Evolutionary conservation across 2,329 filamentous ascomycete genomes (phyloP).

Genomic region (Fusarium tjaetaba): DNA sequence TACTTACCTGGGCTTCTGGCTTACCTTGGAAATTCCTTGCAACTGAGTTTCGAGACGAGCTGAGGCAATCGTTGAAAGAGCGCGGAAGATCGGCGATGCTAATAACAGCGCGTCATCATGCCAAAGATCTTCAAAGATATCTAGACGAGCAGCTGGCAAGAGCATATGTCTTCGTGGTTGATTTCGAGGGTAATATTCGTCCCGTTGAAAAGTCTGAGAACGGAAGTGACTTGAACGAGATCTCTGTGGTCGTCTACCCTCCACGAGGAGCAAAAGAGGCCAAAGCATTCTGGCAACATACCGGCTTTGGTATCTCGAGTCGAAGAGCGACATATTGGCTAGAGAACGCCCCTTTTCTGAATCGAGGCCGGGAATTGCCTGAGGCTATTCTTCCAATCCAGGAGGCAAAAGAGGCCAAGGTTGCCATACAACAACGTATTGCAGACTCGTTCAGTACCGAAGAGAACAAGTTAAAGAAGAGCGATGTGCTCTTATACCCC

Average conservation of each 20-base stretch:
- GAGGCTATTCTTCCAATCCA: neutral
- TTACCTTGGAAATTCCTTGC: neutral
- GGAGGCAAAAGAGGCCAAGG: constrained; percentile 15
- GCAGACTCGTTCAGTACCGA: constrained; percentile 33
- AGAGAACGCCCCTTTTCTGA: constrained; percentile 36
- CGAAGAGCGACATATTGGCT: constrained; percentile 42
- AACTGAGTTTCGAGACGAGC: neutral
- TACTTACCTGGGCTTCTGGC: constrained; percentile 30
- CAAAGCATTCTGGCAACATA: constrained; percentile 47
- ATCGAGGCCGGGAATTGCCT: neutral
- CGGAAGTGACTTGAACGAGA: neutral
- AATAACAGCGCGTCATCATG: constrained; percentile 26
- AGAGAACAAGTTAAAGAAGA: neutral
- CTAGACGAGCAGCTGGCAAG: constrained; percentile 7
- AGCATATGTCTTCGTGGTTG: constrained; percentile 6
- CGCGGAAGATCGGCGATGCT: constrained; percentile 11
- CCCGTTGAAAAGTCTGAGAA: neutral
- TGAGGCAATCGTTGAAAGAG: neutral
- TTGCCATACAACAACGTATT: constrained; percentile 30
- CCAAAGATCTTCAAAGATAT: constrained; percentile 29
- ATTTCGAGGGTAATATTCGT: neutral
- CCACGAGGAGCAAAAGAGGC: constrained; percentile 26
- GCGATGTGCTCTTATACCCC: constrained; percentile 60
- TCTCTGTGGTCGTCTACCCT: constrained; percentile 34
- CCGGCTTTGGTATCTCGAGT: constrained; percentile 45